These are phyloP conservation scores for Echinosophora koreensis DNA, from an alignment of 306 rosid species.

Conservation along the genomic window DNA sequence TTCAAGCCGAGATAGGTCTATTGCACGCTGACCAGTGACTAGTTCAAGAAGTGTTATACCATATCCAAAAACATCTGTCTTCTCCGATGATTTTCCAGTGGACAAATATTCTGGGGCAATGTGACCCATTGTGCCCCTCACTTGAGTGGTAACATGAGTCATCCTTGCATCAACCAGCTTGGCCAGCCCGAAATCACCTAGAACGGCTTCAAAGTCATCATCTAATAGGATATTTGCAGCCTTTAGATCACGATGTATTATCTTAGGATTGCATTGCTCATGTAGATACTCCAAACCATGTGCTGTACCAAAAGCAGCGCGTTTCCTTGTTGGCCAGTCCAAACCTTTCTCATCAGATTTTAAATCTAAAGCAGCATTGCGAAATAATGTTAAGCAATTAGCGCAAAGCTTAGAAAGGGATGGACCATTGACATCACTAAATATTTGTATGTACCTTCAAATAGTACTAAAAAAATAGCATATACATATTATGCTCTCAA, in stretches of 20 bases:
- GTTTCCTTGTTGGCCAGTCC: conserved; percentile 62
- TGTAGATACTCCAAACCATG: conserved; percentile 88
- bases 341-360: conserved; percentile 61
- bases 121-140: conserved; percentile 97
- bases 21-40: conserved; percentile 89
- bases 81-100: conserved; percentile 91
- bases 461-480: neutral
- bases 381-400: conserved; percentile 29
- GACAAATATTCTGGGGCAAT: conserved; percentile 96
- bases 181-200: conserved; percentile 93
- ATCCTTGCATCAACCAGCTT: conserved; percentile 75
- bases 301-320: conserved; percentile 60
- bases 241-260: conserved; percentile 93
- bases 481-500: conserved; percentile 5
- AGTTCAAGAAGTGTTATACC: conserved; percentile 96
- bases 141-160: conserved; percentile 96
- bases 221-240: conserved; percentile 93
- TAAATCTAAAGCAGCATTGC: conserved; percentile 46
- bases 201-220: conserved; percentile 86
- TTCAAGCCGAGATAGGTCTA: conserved; percentile 84
- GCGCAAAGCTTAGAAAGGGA: neutral
- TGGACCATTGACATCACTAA: conserved; percentile 2
- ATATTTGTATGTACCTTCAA: conserved; percentile 1
- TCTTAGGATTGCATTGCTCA: conserved; percentile 89
- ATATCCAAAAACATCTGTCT: conserved; percentile 93